A percentile compares a stretch with the other conserved stretches of the same genome.
Conservation (phyloP, 75 land plant species). For the Isoetes taiwanensis region DNA sequence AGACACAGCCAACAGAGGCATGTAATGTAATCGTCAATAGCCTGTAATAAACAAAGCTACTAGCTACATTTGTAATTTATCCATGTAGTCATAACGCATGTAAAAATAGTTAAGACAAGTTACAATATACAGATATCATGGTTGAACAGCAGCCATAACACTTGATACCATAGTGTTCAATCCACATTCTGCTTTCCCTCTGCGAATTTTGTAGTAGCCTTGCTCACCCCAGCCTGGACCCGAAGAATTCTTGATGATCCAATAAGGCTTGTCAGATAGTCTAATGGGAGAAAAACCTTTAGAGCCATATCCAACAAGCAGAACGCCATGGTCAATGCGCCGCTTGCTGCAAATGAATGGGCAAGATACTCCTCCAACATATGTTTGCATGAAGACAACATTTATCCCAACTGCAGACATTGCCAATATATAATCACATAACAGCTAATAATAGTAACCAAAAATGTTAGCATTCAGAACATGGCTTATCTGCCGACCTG, state of each 20-base stretch:
- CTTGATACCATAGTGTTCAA: slow-evolving; percentile 80
- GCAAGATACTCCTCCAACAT: slow-evolving; percentile 92
- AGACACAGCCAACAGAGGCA: no score
- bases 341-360: slow-evolving; percentile 67
- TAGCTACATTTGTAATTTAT: no score
- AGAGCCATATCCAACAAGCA: slow-evolving; percentile 75
- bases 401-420: slow-evolving; percentile 68
- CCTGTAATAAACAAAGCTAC: no score
- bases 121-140: no score
- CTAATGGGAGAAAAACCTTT: slow-evolving; percentile 63
- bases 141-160: slow-evolving; percentile 29
- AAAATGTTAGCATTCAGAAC: background rate
- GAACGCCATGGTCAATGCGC: slow-evolving; percentile 62
- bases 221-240: slow-evolving; percentile 73
- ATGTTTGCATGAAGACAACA: slow-evolving; percentile 92
- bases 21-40: no score
- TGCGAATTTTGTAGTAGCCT: slow-evolving; percentile 75
- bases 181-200: slow-evolving; percentile 65
- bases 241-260: slow-evolving; percentile 95
- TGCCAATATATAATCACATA: background rate
- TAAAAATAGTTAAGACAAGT: no score
- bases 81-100: no score
- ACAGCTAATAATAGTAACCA: background rate
- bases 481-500: slow-evolving; percentile 25
- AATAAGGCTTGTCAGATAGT: slow-evolving; percentile 65